Evolutionary conservation across 805 yeast genomes (phyloP).

Genomic region (Cyberlindnera maritima): DNA sequence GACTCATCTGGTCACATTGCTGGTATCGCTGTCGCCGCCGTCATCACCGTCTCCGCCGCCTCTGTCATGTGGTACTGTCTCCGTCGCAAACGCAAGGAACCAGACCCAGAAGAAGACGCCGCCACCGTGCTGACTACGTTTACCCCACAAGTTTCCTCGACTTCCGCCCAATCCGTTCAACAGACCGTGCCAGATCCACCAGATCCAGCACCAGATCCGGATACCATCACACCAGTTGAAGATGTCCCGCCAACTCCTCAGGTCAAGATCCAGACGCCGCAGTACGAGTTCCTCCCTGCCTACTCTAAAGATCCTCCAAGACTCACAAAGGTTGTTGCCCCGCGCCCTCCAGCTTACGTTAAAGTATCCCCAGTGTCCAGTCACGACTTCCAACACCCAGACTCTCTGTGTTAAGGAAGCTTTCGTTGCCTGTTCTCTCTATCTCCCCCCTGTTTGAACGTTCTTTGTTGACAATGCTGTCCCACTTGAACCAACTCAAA

Average conservation of each 20-base stretch:
- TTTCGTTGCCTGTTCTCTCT: background rate
- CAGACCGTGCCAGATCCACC: background rate
- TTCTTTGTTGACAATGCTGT: background rate
- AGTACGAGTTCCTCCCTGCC: constrained; percentile 5
- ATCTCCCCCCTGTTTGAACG: background rate
- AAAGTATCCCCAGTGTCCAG: background rate
- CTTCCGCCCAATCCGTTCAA: background rate
- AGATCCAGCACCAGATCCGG: background rate
- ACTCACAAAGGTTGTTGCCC: constrained; percentile 8
- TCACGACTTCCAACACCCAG: constrained; percentile 1
- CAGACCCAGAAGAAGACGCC: background rate
- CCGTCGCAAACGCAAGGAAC: background rate
- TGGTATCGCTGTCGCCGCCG: constrained; percentile 4
- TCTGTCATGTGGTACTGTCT: background rate
- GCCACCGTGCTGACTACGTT: background rate
- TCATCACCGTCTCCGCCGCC: background rate
- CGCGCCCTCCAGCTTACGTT: constrained; percentile 4
- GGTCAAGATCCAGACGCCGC: background rate
- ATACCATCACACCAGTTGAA: background rate
- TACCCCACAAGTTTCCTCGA: background rate
- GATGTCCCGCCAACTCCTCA: background rate
- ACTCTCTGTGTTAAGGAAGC: constrained; percentile 2
- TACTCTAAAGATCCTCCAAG: constrained; percentile 9
- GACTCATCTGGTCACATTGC: constrained; percentile 1
- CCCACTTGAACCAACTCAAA: background rate